Conservation (phyloP, 805 yeast genomes). For the Barnettozyma populi region DNA sequence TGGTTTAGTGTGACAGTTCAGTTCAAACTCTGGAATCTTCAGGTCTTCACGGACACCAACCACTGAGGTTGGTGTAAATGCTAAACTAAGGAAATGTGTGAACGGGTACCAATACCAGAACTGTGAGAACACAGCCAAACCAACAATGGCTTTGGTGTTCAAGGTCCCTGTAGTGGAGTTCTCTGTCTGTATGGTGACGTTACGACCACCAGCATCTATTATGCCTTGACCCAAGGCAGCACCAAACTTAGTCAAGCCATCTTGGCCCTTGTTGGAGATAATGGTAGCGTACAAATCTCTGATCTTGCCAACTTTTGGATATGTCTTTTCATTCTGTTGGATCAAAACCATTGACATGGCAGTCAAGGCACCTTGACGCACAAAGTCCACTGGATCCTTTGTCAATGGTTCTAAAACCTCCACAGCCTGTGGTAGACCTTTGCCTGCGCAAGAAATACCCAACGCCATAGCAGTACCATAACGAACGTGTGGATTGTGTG, state of each 20-base stretch:
- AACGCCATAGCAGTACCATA: slow-evolving; percentile 97
- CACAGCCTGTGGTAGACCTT: slow-evolving; percentile 80
- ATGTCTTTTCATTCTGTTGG: slow-evolving; percentile 77
- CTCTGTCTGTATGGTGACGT: slow-evolving; percentile 89
- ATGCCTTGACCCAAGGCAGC: slow-evolving; percentile 97
- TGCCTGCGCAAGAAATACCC: slow-evolving; percentile 96
- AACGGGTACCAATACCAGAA: slow-evolving; percentile 99
- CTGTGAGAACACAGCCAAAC: slow-evolving; percentile 83
- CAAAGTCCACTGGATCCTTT: slow-evolving; percentile 93
- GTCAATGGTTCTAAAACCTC: slow-evolving; percentile 90
- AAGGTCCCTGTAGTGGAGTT: slow-evolving; percentile 84
- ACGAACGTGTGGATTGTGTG: slow-evolving; percentile 96
- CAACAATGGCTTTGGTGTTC: slow-evolving; percentile 88
- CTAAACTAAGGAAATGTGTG: slow-evolving; percentile 85
- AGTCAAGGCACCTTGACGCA: slow-evolving; percentile 94
- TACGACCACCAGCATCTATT: slow-evolving; percentile 97
- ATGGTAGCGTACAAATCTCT: slow-evolving; percentile 70
- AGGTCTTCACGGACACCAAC: slow-evolving; percentile 83
- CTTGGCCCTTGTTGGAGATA: slow-evolving; percentile 87
- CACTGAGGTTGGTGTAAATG: slow-evolving; percentile 88
- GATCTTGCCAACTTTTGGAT: slow-evolving; percentile 73
- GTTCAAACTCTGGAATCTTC: slow-evolving; percentile 76
- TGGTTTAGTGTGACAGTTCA: slow-evolving; percentile 76
- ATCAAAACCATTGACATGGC: slow-evolving; percentile 88
- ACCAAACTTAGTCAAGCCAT: slow-evolving; percentile 95